Evolutionary conservation across 208 protist genomes (phyloP), one percentile per base, ranked within the genome.

Genomic region (Crithidia sp.): DNA sequence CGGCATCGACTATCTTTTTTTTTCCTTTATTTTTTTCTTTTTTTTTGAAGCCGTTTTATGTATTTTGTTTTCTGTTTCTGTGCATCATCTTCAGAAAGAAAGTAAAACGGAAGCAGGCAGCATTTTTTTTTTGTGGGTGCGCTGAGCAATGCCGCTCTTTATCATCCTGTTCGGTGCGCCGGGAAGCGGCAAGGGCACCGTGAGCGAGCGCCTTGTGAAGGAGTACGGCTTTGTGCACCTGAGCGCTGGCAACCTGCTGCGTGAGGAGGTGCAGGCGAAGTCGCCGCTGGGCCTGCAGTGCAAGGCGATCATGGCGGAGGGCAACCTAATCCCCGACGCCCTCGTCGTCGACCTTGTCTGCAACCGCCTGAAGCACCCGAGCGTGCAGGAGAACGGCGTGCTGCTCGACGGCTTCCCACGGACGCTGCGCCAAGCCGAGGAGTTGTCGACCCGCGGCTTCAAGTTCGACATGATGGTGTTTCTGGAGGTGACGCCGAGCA

Each of bases 331-430:
- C 17, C 84, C 89, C 4, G 94, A 97, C 73, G 74, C 81, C 16
- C 62, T 98, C 8, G 77, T 98, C 17, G 68, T 93, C 5, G 76
- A 93, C 47, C 66, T 97, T 17, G 83, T 98, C 43, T 85, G 65
- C 52, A 59, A 84, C 12, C 76, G 75, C 8, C 55, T 96, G 6
- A 59, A 64, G 7, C 61, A 67, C 3, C 59, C 73, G 4, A 73
- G 88, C 44, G 83, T 72, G 52, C 65, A 86, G 69, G 71, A 83
- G 52, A 53, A 74, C 44, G 87, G 90, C 28, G 94, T 92, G 50
- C 41, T 99, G 40, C 82, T 99, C 36, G 97, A 99, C 75, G 97
- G 97, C 50, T 98, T 96, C 73, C 97, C 97, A 43, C 88, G 97
- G 17, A 98, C 92, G 3, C 67, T 95, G n/a, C 58, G 68, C 16